Evolutionary conservation across 768 basidiomycete species (phyloP), one percentile per base, ranked within the genome.

Genomic region (Tylopilus rubrobrunneus): DNA sequence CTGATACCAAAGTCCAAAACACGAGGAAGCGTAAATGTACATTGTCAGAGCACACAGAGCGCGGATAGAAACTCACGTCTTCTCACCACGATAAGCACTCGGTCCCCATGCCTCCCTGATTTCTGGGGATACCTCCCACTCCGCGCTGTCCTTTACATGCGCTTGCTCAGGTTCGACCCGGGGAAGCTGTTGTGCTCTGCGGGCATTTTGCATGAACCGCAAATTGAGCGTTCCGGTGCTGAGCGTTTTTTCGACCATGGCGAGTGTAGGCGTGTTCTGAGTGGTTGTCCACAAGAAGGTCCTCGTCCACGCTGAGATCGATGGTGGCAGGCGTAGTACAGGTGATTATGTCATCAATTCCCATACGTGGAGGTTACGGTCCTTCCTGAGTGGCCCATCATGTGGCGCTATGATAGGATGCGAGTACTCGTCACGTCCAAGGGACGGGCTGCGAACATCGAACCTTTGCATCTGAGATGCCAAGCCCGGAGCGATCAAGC

Each of bases 121-220:
- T 40, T 79, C 78, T 52, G 74, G 67, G 15, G 80, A 68, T 9
- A 87, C 74, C 60, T 83, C 79, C 86, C 86, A 87, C 62, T 84
- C 74, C 0, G 77, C 82, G 48, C 85, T 83, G 62, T 87, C 84
- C 61, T 79, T 75, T 27, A 84, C 74, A 59, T 76, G 76, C 3
- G 82, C 80, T 46, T 77, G 75, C 44, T 82, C 79, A 1, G 74
- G 67, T 57, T 81, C 76, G 15, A 78, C 76, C 52, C 74, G 74
- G 25, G 78, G 73, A 15, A 78, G 62, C 14, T 79, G 74, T 55
- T 83, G 81, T 21, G 78, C 73, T 2, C 80, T 76, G 2, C 81
- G 78, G 0, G 85, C 82, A 69, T 85, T 85, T 66, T 85, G 86
- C 86, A 87, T 87, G 65, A 87, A 87, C 2, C 80, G 79, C 42